Evolutionary conservation across 2,329 filamentous ascomycete genomes (phyloP), one percentile per base, ranked within the genome.

Genomic region (Graphilbum ipis-grandicollis): DNA sequence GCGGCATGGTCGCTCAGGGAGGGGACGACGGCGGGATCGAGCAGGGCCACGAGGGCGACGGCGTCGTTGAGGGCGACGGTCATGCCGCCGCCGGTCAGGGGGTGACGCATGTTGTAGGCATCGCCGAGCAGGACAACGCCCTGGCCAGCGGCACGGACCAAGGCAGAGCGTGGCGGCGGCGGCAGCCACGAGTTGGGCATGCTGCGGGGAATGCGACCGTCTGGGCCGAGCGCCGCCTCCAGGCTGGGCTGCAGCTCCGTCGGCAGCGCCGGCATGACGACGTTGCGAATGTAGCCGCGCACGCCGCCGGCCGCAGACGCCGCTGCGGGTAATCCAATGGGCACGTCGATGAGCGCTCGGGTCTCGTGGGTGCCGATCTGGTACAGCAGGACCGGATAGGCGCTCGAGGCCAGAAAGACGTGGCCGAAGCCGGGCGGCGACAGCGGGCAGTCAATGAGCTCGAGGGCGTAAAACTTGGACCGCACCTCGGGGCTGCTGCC

Each of bases 31-130:
- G 68, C 59, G 0, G 84, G 85, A 28, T 71, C 65, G 2, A 98
- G 70, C 18, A 94, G 63, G 9, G 78, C 68, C 1, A 79, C 64
- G 19, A 98, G 67, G 2, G 92, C 58, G 10, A 90, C 68, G 2
- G 82, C 86, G 52, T 98, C 90, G 59, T 88, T 93, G 56, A 98
- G 80, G 2, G 84, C 90, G 2, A 96, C 90, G 0, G 88, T 96
- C 90, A 98, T 98, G 48, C 90, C 90, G 46, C 90, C 90, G 37
- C 90, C 90, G 0, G 90, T 98, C 12, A 98, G 68, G 2, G 90
- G 90, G 58, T 98, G 90, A n/a, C 90, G 81, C 90, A 98, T 98
- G 63, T 98, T 98, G 68, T 93, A 78, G 13, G 90, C 88, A 54
- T 98, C 90, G 41, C 90, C 90, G 9, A 96, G 68, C 26, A 98